A percentile compares a stretch with the other conserved stretches of the same genome.
These are phyloP conservation scores for Leucocoprinus leucothites DNA, from an alignment of 768 basidiomycete genomes.

Conservation along the genomic window DNA sequence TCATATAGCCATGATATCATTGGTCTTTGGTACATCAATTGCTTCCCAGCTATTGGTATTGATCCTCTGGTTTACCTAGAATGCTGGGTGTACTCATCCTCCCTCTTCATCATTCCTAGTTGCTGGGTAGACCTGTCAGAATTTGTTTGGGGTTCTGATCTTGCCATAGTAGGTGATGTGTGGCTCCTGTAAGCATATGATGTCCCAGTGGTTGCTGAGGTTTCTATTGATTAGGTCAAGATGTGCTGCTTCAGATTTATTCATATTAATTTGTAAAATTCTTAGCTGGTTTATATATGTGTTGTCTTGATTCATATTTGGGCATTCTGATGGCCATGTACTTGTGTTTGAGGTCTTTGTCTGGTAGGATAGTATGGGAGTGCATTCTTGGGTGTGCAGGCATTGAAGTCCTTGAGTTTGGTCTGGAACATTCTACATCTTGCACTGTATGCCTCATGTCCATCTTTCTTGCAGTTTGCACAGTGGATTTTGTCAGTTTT, in stretches of 20 bases:
- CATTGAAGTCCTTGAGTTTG: neutral
- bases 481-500: neutral
- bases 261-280: conserved; percentile 17
- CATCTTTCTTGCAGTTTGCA: conserved; percentile 1
- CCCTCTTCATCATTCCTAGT: neutral
- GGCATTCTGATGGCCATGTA: neutral
- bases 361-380: no score
- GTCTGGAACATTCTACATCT: neutral
- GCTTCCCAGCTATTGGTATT: conserved; percentile 17
- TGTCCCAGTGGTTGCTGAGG: conserved; percentile 22
- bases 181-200: conserved; percentile 38
- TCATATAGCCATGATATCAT: conserved; percentile 17
- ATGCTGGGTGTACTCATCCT: conserved; percentile 12
- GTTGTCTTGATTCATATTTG: neutral
- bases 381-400: no score
- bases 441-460: neutral
- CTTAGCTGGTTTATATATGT: neutral
- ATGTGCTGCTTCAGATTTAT: conserved; percentile 16
- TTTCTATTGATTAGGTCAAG: conserved; percentile 13
- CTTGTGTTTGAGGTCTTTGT: no score
- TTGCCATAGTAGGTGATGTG: conserved; percentile 21
- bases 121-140: conserved; percentile 17
- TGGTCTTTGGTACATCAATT: conserved; percentile 9
- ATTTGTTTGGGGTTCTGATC: conserved; percentile 17
- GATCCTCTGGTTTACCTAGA: conserved; percentile 17